Evolutionary conservation across 2,329 filamentous ascomycete genomes (phyloP).

Genomic region (Saccharata proteae): DNA sequence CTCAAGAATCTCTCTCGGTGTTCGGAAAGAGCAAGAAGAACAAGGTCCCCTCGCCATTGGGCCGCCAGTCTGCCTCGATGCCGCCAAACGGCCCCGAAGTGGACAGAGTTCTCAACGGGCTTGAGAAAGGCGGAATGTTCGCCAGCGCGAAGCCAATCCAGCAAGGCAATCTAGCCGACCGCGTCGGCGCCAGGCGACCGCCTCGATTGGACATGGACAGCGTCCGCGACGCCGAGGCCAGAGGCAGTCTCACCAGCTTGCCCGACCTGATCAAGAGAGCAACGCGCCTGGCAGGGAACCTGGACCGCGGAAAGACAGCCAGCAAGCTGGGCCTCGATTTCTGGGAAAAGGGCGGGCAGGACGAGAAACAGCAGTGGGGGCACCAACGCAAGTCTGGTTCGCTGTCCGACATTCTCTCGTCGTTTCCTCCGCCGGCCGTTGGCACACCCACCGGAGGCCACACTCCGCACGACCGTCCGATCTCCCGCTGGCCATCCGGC

Average conservation of each 20-base stretch:
- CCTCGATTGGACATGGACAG: constrained; percentile 72
- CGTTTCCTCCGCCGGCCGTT: constrained; percentile 48
- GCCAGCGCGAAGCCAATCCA: constrained; percentile 19
- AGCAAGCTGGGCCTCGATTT: constrained; percentile 43
- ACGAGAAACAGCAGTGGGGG: constrained; percentile 18
- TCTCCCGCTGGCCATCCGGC: constrained; percentile 20
- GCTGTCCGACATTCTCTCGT: constrained; percentile 52
- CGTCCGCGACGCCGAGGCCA: constrained; percentile 65
- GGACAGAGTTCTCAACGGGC: constrained; percentile 16
- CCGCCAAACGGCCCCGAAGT: constrained; percentile 12
- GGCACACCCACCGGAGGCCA: constrained; percentile 28
- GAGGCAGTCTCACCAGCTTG: constrained; percentile 83
- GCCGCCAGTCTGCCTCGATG: too few relatives aligned
- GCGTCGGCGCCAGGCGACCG: constrained; percentile 40
- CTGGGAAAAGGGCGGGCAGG: constrained; percentile 27
- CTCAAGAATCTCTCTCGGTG: neutral
- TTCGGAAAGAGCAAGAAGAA: constrained; percentile 7
- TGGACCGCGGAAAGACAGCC: constrained; percentile 67
- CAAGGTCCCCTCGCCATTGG: constrained; percentile 8
- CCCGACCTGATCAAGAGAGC: constrained; percentile 84
- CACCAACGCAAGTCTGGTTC: constrained; percentile 35
- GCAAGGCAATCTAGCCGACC: constrained; percentile 25
- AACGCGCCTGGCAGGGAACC: constrained; percentile 72
- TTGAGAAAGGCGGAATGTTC: constrained; percentile 22
- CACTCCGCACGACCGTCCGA: constrained; percentile 10